Evolutionary conservation across 169 alveolate species (phyloP), one percentile per base, ranked within the genome.

Genomic region (Plasmodium inui): DNA sequence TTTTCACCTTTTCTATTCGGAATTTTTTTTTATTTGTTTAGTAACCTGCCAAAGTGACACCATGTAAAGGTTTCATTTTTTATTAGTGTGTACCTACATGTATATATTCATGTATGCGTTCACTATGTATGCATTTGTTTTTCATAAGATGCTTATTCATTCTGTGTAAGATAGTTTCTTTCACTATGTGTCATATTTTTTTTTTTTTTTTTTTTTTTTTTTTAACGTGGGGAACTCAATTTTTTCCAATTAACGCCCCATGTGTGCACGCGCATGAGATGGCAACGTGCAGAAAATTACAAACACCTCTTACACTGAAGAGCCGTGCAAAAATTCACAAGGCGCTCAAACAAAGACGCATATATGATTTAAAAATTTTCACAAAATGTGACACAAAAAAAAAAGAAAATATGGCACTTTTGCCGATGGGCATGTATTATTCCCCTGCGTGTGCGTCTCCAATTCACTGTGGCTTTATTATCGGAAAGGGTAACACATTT

Each of bases 401-500:
- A 61, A 61, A 61, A 67, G 22, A 67, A 67, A 67, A 28, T 4
- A 67, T 67, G 76, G 41, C 34, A 67, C 76, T 22, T 26, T 2
- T 12, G 41, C 37, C 37, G 3, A 67, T 67, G 76, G 1, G 37
- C 37, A 67, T 26, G n/a, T 67, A 67, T 80, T 41, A 41, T 80
- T 30, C 37, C 71, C 61, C 67, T 28, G 44, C 10, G 32, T 80
- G 53, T 80, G 41, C n/a, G 5, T 46, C 10, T 8, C 37, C 30
- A 17, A 41, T 84, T 57, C 79, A 74, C 17, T 86, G 55, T 19
- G 93, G 93, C 39, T 86, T 86, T 76, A 86, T 86, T 14, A 86
- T 86, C 14, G 93, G 73, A 86, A 86, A 86, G 5, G 93, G 70
- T 57, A 86, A 34, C n/a, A 86, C 70, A 76, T 86, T 86, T 86